Evolutionary conservation across 1,284 basidiomycete species (phyloP).

Genomic region (Singerocomus rubriflavus): DNA sequence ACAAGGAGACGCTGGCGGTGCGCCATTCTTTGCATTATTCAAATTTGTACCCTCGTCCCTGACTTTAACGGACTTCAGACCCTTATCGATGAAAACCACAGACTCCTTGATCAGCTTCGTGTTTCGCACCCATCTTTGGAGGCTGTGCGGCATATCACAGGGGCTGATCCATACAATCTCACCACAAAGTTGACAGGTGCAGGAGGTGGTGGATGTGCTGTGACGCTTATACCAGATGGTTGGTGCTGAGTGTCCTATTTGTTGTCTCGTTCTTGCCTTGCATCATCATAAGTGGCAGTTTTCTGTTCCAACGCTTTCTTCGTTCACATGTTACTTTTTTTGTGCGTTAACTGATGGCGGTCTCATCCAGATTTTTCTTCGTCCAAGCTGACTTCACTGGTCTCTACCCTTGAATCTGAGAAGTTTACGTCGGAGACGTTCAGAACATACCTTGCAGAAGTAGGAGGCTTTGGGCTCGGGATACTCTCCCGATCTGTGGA

Average conservation of each 20-base stretch:
- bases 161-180: slow-evolving; percentile 61
- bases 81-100: slow-evolving; percentile 88
- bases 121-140: slow-evolving; percentile 93
- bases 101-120: slow-evolving; percentile 82
- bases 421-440: slow-evolving; percentile 57
- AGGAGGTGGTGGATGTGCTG: slow-evolving; percentile 97
- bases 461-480: slow-evolving; percentile 92
- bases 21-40: slow-evolving; percentile 35
- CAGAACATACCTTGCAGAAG: slow-evolving; percentile 85
- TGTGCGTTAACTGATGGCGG: slow-evolving; percentile 9
- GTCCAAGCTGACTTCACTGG: slow-evolving; percentile 54
- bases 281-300: background rate
- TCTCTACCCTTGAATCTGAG: slow-evolving; percentile 47
- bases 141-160: slow-evolving; percentile 71
- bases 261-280: background rate
- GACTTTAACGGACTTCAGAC: slow-evolving; percentile 40
- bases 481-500: slow-evolving; percentile 45
- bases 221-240: slow-evolving; percentile 93
- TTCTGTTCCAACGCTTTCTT: background rate
- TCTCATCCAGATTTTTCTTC: slow-evolving; percentile 54
- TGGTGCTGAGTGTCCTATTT: slow-evolving; percentile 20
- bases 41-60: background rate
- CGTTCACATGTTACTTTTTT: background rate
- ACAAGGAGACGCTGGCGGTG: slow-evolving; percentile 43
- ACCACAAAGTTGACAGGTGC: slow-evolving; percentile 98